These are phyloP conservation scores for Coix lacrymajobi DNA, from an alignment of 176 grass and related monocot genomes.

Conservation along the genomic window DNA sequence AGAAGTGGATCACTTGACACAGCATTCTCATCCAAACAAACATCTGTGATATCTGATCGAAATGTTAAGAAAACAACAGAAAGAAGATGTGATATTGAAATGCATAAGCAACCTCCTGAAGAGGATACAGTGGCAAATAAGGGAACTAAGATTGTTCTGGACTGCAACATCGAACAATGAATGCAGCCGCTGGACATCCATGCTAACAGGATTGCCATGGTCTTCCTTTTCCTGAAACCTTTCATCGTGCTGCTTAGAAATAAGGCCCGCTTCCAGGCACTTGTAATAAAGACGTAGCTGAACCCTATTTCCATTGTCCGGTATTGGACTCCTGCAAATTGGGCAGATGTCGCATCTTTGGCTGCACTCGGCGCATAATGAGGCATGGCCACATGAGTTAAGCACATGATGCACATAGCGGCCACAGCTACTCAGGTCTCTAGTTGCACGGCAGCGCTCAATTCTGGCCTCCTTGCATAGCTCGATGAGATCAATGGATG, in stretches of 20 bases:
- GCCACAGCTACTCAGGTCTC: conserved; percentile 92
- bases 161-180: conserved; percentile 87
- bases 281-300: conserved; percentile 71
- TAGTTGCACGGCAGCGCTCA: conserved; percentile 78
- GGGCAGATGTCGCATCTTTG: conserved; percentile 88
- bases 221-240: conserved; percentile 87
- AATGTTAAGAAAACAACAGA: conserved; percentile 62
- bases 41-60: conserved; percentile 76
- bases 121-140: conserved; percentile 98
- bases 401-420: conserved; percentile 78
- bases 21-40: conserved; percentile 98
- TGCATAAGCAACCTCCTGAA: conserved; percentile 14
- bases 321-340: conserved; percentile 73
- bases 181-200: conserved; percentile 75
- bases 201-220: conserved; percentile 40
- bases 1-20: conserved; percentile 94
- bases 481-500: conserved; percentile 80
- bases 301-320: conserved; percentile 45
- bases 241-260: conserved; percentile 81
- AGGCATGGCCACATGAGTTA: conserved; percentile 81
- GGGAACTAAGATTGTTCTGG: conserved; percentile 79
- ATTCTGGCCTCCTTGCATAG: conserved; percentile 89
- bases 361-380: conserved; percentile 87
- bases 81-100: background rate
- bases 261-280: conserved; percentile 77